These are phyloP conservation scores for Ascoidea asiatica DNA, from an alignment of 805 yeast genomes.

Conservation along the genomic window DNA sequence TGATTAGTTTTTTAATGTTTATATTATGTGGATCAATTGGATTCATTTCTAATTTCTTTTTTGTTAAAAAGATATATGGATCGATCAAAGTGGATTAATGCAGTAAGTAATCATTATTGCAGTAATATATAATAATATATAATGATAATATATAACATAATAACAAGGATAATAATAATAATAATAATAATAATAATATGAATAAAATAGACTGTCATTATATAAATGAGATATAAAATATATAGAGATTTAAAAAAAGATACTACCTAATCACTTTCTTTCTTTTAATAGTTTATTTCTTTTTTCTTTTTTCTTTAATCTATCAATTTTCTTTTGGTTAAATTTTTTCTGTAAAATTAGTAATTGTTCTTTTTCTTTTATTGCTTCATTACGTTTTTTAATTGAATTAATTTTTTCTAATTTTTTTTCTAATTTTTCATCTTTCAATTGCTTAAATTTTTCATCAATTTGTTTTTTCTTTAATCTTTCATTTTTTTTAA, in stretches of 20 bases:
- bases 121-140: too few relatives aligned
- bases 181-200: too few relatives aligned
- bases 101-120: neutral
- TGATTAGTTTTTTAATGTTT: conserved; percentile 61
- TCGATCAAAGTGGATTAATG: conserved; percentile 72
- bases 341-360: neutral
- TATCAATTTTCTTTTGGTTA: neutral
- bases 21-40: conserved; percentile 84
- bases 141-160: too few relatives aligned
- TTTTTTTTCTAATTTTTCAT: too few relatives aligned
- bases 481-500: neutral
- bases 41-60: conserved; percentile 56
- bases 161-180: too few relatives aligned
- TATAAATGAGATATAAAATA: too few relatives aligned
- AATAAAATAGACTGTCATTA: too few relatives aligned
- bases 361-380: neutral
- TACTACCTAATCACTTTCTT: too few relatives aligned
- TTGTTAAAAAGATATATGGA: conserved; percentile 67
- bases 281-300: neutral
- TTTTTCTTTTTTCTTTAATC: neutral
- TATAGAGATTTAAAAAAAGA: too few relatives aligned
- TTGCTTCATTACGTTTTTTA: neutral
- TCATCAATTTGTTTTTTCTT: neutral
- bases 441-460: neutral
- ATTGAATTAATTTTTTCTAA: too few relatives aligned